Percentiles rank a stretch among this genome's conserved stretches.
phyloP scores from a whole-genome alignment of 2,329 filamentous ascomycete genomes.

The Colletotrichum chlorophyti region DNA sequence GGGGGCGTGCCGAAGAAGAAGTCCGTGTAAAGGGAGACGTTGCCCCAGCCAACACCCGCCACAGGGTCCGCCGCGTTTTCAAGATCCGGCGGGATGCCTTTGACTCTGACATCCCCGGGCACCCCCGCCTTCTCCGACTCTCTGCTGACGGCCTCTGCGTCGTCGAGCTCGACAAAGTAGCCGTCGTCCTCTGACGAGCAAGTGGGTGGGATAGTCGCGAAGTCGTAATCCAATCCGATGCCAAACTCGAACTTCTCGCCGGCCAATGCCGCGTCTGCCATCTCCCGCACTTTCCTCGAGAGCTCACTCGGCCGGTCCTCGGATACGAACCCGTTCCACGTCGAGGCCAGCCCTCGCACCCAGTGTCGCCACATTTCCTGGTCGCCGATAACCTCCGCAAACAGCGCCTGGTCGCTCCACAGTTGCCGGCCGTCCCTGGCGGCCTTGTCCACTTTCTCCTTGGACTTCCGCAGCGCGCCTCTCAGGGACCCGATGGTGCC shows the following conservation, averaged over 20 bases:
- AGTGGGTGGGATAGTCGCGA: constrained; percentile 43
- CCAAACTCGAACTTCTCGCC: constrained; percentile 44
- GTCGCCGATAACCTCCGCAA: constrained; percentile 46
- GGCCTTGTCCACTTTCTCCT: constrained; percentile 37
- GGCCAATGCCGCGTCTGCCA: constrained; percentile 37
- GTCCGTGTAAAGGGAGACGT: constrained; percentile 43
- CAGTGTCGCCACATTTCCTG: constrained; percentile 46
- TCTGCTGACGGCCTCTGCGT: constrained; percentile 31
- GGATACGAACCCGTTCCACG: constrained; percentile 40
- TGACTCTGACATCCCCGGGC: constrained; percentile 36
- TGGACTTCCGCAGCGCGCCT: constrained; percentile 33
- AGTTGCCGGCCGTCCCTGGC: constrained; percentile 40
- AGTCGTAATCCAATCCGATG: constrained; percentile 47
- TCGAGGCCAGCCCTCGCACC: constrained; percentile 35
- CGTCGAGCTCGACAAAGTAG: constrained; percentile 38
- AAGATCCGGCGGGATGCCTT: constrained; percentile 37
- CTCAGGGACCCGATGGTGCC: constrained; percentile 39
- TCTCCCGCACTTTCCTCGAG: constrained; percentile 28
- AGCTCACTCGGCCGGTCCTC: constrained; percentile 24
- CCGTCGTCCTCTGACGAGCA: constrained; percentile 46
- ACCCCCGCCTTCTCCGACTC: constrained; percentile 40
- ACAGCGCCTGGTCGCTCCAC: constrained; percentile 46
- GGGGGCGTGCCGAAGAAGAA: constrained; percentile 44
- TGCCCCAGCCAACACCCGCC: constrained; percentile 35
- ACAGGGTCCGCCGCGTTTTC: constrained; percentile 23